phyloP scores from a whole-genome alignment of 495 filamentous ascomycete species.

The Clavariopsis aquatica region DNA sequence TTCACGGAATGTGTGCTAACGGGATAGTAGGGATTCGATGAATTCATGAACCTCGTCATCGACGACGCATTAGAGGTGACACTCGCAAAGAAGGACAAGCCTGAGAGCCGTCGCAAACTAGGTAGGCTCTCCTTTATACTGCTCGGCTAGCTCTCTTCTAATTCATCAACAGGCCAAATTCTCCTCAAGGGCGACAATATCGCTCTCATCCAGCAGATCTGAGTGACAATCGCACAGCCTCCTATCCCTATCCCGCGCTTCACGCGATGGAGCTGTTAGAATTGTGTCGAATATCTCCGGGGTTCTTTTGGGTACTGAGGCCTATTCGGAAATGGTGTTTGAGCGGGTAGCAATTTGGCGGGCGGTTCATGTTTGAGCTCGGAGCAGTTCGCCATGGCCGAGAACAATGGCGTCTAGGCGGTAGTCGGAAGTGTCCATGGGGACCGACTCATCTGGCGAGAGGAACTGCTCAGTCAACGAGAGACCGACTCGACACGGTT shows the following conservation, averaged over 20 bases:
- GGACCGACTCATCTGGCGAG: conserved; percentile 59
- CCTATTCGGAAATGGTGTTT: neutral
- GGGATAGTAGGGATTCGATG: conserved; percentile 79
- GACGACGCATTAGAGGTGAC: conserved; percentile 94
- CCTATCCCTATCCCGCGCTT: neutral
- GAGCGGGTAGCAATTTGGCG: neutral
- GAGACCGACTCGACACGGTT: conserved; percentile 63
- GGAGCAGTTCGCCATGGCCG: conserved; percentile 52
- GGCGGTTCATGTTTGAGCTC: conserved; percentile 20
- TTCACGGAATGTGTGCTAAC: conserved; percentile 12
- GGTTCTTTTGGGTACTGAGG: neutral
- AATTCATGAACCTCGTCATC: conserved; percentile 98
- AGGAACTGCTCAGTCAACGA: conserved; percentile 87
- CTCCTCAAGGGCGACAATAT: conserved; percentile 97
- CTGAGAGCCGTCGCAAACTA: conserved; percentile 74
- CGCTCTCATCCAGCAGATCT: conserved; percentile 82
- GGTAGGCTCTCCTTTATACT: conserved; percentile 60
- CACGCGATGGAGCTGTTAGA: neutral
- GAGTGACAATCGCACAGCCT: neutral
- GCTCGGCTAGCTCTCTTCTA: neutral
- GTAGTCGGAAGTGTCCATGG: conserved; percentile 67
- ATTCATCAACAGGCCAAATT: conserved; percentile 72
- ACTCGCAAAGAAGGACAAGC: conserved; percentile 73
- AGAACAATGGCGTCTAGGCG: conserved; percentile 65
- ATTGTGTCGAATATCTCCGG: neutral